Base-by-base conservation (phyloP, 139 green algal species). In the Volvox africanus region DNA sequence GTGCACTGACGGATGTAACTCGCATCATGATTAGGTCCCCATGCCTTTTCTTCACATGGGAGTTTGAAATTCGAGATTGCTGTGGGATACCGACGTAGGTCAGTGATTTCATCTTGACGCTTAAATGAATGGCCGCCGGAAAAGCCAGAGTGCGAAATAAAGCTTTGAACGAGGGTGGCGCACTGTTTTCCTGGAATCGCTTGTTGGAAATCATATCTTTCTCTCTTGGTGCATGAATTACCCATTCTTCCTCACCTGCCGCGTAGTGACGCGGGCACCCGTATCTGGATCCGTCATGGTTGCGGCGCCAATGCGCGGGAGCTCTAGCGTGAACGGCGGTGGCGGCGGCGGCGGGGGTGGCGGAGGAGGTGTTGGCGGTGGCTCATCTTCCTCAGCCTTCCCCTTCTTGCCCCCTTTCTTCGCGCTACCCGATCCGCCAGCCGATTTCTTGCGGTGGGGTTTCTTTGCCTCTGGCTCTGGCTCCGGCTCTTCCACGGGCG, bases 281-380 rank as follows among this genome's bases (percentile, higher is more conserved):
- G 80, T 91, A 77, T 95, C 93, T 18, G 93, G 91, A 62, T 95
- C 93, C 16, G 86, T 91, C 79, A 92, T 61, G 12, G 79, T 82
- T 1, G 77, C 87, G 36, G 86, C 26, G 55, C 75, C 73, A 33
- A 84, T 83, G 73, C 44, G 61, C 35, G 69, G 24, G 50, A 88
- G 62, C 32, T 68, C 50, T 68, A 84, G 28, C 36, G 78, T 83
- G 86, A 84, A 84, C 30, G 86, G 75, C 73, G 82, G 85, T 22
- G 91, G 91, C 28, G 87, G 71, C 28, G 87, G 91, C 18, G 91
- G 86, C 16, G 86, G 80, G 0, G 91, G 86, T 33, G 44, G 75
- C 68, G 50, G 76, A 36, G 81, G 91, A 36, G 81, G 89, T 24
- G 81, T 61, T 18, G 82, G 26, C 61, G 75, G 44, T 55, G 30